phyloP scores from a whole-genome alignment of 148 eudicot species.

The Rhododendron henanense region DNA sequence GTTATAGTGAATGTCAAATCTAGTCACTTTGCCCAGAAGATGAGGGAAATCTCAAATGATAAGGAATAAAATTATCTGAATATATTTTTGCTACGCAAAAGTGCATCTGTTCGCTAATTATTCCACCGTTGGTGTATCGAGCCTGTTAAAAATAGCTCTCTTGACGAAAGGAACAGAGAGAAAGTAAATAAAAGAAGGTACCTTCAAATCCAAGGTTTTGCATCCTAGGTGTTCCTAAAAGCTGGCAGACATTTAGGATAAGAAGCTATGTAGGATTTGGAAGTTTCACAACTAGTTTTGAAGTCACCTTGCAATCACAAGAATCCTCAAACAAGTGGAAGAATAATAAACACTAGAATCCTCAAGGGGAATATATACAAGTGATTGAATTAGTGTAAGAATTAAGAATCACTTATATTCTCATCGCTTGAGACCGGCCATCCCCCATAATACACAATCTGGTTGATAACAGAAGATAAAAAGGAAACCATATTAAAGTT shows the following conservation, averaged over 20 bases:
- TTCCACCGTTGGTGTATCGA: neutral
- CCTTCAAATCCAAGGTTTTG: neutral
- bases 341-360: neutral
- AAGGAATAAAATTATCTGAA: neutral
- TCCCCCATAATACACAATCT: neutral
- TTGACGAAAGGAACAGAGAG: neutral
- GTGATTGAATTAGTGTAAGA: neutral
- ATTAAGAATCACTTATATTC: neutral
- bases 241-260: neutral
- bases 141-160: neutral
- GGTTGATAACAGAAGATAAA: neutral
- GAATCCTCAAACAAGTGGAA: neutral
- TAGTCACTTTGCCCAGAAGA: neutral
- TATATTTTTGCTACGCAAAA: neutral
- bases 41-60: neutral
- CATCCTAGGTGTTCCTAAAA: neutral
- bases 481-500: neutral
- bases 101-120: neutral
- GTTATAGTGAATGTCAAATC: neutral
- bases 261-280: neutral
- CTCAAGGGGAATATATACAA: neutral
- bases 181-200: neutral
- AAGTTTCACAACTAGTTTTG: neutral
- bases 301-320: neutral
- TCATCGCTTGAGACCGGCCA: neutral